These are phyloP conservation scores for Colletotrichum gigasporum DNA, from an alignment of 2,329 filamentous ascomycete genomes.

Conservation along the genomic window DNA sequence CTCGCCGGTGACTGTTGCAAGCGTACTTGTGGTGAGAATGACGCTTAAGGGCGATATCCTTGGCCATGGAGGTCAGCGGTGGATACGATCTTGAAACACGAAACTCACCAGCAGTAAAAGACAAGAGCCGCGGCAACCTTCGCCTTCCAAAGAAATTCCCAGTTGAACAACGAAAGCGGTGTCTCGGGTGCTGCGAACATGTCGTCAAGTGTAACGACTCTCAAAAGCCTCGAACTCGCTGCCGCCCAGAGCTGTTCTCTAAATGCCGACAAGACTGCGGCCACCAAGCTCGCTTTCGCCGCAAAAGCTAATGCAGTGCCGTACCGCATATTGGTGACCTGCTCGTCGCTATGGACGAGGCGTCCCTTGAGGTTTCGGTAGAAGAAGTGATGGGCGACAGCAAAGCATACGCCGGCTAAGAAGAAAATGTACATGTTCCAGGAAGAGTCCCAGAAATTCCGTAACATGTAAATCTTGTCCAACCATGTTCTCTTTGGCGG, in stretches of 20 bases:
- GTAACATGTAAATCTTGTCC: background rate
- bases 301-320: constrained; percentile 44
- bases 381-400: background rate
- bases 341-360: constrained; percentile 10
- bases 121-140: constrained; percentile 44
- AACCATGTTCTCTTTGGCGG: background rate
- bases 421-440: too few relatives aligned
- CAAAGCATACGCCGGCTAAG: constrained; percentile 6
- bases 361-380: background rate
- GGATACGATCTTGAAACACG: too few relatives aligned
- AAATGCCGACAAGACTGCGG: constrained; percentile 39
- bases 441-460: too few relatives aligned
- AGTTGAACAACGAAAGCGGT: constrained; percentile 33
- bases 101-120: constrained; percentile 40
- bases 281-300: constrained; percentile 43
- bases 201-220: background rate
- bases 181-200: constrained; percentile 7
- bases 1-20: constrained; percentile 37
- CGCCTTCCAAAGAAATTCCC: constrained; percentile 41
- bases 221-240: constrained; percentile 29
- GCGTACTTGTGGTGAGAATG: constrained; percentile 47
- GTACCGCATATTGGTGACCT: constrained; percentile 43
- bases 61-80: background rate
- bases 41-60: constrained; percentile 43
- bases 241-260: constrained; percentile 27